These are phyloP conservation scores for Colletotrichum echinochloae DNA, from an alignment of 2,329 filamentous ascomycete species.

Conservation along the genomic window DNA sequence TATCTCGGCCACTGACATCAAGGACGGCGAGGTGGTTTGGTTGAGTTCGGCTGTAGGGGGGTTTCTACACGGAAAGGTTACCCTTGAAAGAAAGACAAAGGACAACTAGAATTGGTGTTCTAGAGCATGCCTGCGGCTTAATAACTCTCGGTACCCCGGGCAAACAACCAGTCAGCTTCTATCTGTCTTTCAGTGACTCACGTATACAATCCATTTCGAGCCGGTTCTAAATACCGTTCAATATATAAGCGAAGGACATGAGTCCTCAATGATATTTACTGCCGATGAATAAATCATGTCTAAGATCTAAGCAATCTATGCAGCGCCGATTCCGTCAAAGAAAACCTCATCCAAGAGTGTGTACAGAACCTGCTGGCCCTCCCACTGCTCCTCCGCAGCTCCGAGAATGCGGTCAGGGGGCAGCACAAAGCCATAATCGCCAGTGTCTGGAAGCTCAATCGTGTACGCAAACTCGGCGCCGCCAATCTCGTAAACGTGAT, in stretches of 20 bases:
- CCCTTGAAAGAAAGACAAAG: not conserved
- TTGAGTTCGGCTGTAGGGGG: slow-evolving; percentile 9
- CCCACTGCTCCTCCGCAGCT: slow-evolving; percentile 52
- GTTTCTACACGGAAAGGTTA: not conserved
- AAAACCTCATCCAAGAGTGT: slow-evolving; percentile 50
- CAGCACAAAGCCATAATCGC: slow-evolving; percentile 53
- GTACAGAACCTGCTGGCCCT: slow-evolving; percentile 50
- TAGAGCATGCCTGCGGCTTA: not conserved
- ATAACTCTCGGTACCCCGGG: too few species aligned
- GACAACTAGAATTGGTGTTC: not conserved
- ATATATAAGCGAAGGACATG: not conserved
- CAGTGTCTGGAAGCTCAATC: slow-evolving; percentile 52
- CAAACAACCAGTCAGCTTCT: too few species aligned
- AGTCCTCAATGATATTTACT: not conserved
- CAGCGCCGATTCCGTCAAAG: slow-evolving; percentile 49
- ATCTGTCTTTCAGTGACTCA: too few species aligned
- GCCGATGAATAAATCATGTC: not conserved
- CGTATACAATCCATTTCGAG: too few species aligned
- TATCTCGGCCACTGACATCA: not conserved
- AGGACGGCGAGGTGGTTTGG: not conserved
- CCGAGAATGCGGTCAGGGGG: slow-evolving; percentile 52
- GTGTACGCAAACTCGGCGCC: slow-evolving; percentile 54
- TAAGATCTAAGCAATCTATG: not conserved
- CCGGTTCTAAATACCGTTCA: not conserved
- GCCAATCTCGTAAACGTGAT: slow-evolving; percentile 46